Conservation (phyloP, 1,284 basidiomycete species). For the Microbotryum scabiosae region DNA sequence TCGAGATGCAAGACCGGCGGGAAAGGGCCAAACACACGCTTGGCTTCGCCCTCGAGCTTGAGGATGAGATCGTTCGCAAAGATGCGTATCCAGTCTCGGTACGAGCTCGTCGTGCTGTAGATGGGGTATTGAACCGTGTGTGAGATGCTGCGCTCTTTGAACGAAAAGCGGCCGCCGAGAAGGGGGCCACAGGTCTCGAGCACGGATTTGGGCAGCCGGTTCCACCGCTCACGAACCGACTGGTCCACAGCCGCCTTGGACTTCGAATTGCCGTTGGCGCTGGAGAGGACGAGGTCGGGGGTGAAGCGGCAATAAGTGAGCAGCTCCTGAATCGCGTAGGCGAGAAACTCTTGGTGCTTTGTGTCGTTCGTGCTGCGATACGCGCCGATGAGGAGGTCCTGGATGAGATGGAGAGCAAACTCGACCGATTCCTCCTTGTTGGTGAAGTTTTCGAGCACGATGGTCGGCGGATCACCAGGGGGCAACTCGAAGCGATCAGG, state of each 20-base stretch:
- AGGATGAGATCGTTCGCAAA: constrained; percentile 81
- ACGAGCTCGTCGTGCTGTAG: constrained; percentile 66
- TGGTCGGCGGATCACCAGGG: constrained; percentile 55
- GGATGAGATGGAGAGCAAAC: constrained; percentile 80
- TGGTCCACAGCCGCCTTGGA: constrained; percentile 42
- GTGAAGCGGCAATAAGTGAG: constrained; percentile 82
- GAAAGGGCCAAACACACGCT: constrained; percentile 69
- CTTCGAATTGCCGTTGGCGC: neutral
- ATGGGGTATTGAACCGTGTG: constrained; percentile 52
- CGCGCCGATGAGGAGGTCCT: constrained; percentile 78
- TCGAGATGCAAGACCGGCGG: constrained; percentile 71
- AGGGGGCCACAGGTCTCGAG: constrained; percentile 81
- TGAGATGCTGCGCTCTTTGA: constrained; percentile 40
- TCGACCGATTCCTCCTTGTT: constrained; percentile 67
- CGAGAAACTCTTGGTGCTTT: constrained; percentile 79
- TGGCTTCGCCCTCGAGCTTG: constrained; percentile 34
- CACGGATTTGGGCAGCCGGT: constrained; percentile 67
- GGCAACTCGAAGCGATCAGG: constrained; percentile 80
- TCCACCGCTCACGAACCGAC: constrained; percentile 64
- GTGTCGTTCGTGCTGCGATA: constrained; percentile 92
- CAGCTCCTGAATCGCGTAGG: constrained; percentile 88
- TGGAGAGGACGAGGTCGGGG: constrained; percentile 53
- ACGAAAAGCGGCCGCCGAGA: constrained; percentile 60
- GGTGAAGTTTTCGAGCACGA: constrained; percentile 72
- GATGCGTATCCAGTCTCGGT: constrained; percentile 89